Evolutionary conservation across 2,329 filamentous ascomycete genomes (phyloP).

Genomic region (Stagonosporopsis rhizophila): DNA sequence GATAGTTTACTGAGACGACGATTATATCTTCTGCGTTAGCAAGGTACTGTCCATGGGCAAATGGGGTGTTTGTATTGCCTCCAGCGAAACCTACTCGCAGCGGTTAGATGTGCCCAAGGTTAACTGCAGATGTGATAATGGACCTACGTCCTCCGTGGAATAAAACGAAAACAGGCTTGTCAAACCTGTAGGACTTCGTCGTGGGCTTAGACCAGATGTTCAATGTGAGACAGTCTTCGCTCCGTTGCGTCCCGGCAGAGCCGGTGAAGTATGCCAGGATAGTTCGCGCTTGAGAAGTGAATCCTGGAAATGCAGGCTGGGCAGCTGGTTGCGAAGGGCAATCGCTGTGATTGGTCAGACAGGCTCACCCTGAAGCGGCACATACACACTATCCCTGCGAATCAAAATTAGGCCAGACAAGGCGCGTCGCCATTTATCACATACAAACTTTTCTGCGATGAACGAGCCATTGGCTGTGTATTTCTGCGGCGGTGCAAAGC

Average conservation of each 20-base stretch:
- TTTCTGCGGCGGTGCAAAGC: slow-evolving; percentile 37
- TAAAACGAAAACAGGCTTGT: slow-evolving; percentile 51
- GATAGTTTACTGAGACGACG: slow-evolving; percentile 52
- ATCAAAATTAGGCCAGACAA: not conserved
- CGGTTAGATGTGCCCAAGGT: not conserved
- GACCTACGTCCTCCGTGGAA: slow-evolving; percentile 52
- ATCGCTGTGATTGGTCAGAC: slow-evolving; percentile 24
- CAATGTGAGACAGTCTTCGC: slow-evolving; percentile 43
- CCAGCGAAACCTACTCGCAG: slow-evolving; percentile 41
- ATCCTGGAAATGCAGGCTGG: slow-evolving; percentile 29
- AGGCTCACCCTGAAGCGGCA: not conserved
- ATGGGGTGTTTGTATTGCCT: slow-evolving; percentile 47
- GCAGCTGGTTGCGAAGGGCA: slow-evolving; percentile 30
- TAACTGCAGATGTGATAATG: not conserved
- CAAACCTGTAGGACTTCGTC: slow-evolving; percentile 20
- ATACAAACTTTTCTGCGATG: slow-evolving; percentile 23
- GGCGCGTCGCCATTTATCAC: not conserved
- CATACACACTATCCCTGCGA: slow-evolving; percentile 22
- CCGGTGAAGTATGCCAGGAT: slow-evolving; percentile 30
- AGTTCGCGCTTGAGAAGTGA: slow-evolving; percentile 28
- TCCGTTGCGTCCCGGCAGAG: slow-evolving; percentile 26
- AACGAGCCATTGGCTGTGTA: slow-evolving; percentile 18
- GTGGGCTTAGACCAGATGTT: slow-evolving; percentile 43
- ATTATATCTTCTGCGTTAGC: slow-evolving; percentile 50
- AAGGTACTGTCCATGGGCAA: slow-evolving; percentile 48